Evolutionary conservation across 129 eudicot species (phyloP).

Genomic region (Rutidosis leptorrhynchoides): DNA sequence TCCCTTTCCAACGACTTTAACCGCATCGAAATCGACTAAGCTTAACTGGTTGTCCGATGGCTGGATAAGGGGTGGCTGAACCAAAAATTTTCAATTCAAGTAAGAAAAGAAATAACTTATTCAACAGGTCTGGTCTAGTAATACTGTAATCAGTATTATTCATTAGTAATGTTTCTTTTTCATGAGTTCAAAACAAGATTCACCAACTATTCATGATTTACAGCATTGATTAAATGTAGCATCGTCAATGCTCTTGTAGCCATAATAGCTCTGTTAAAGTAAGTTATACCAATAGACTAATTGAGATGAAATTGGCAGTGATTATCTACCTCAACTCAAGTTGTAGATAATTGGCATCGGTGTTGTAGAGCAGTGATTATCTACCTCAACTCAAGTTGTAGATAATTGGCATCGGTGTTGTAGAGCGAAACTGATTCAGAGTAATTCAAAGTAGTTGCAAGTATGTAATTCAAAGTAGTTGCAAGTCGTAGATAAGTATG

Average conservation of each 20-base stretch:
- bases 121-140: neutral
- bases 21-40: constrained; percentile 90
- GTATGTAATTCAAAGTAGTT: no score
- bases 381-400: neutral
- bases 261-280: neutral
- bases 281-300: neutral
- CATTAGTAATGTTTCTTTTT: neutral
- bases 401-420: neutral
- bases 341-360: neutral
- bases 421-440: neutral
- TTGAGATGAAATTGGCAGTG: neutral
- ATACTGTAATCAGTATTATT: neutral
- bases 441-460: neutral
- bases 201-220: neutral
- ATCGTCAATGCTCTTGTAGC: no score
- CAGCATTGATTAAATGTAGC: neutral
- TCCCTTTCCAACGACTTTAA: constrained; percentile 93
- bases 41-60: constrained; percentile 88
- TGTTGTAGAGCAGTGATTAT: neutral
- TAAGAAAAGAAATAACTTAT: constrained; percentile 3
- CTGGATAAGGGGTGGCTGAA: constrained; percentile 85
- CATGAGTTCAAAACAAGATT: neutral
- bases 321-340: neutral
- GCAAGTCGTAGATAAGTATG: no score
- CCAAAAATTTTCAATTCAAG: constrained; percentile 20